Base-by-base conservation (phyloP, 371 early-diverging fungal genomes). In the Mortierella sp. region DNA sequence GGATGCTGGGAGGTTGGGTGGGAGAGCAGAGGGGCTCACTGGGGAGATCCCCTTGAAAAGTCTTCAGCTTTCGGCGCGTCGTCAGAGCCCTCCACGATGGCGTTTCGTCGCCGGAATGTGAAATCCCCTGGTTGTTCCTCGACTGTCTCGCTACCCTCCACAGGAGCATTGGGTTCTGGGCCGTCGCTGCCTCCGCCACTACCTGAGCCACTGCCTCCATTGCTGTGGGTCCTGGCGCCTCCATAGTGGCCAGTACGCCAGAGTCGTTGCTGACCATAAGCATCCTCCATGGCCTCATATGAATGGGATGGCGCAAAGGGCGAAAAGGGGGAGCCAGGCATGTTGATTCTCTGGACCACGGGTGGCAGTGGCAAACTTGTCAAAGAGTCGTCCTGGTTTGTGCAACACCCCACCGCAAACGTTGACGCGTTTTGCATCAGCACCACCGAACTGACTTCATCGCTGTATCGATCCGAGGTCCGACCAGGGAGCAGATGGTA, bases 21-120 rank as follows among this genome's bases (percentile, higher is more conserved):
- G 14, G 58, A 58, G 23, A 7, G 34, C 53, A 34, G 30, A 34
- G 39, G 24, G 31, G 52, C 59, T 73, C 73, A 73, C 26, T 73
- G 66, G 45, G 73, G 64, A 16, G 73, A 67, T 19, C 42, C 13
- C 34, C 56, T 62, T 14, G 73, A 55, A 50, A 67, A 73, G 53
- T 73, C 73, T 24, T 73, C 73, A 8, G 73, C 63, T 45, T 67
- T 73, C 45, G 73, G 73, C 48, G 73, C 73, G 4, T 73, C 73
- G 0, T 73, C 76, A 19, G 70, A 65, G 45, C 76, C 76, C 21
- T 76, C 76, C 28, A 76, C 76, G 52, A 76, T 69, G 19, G 76
- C 76, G 28, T 76, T 76, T 58, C 76, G 56, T 46, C 76, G 64
- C 53, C 76, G 31, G 55, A 65, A 76, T 18, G 76, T 76, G 52